Percentiles rank a stretch among this genome's conserved stretches.
Evolutionary conservation across 306 rosid species (phyloP).

Genomic region (Comarum palustre): DNA sequence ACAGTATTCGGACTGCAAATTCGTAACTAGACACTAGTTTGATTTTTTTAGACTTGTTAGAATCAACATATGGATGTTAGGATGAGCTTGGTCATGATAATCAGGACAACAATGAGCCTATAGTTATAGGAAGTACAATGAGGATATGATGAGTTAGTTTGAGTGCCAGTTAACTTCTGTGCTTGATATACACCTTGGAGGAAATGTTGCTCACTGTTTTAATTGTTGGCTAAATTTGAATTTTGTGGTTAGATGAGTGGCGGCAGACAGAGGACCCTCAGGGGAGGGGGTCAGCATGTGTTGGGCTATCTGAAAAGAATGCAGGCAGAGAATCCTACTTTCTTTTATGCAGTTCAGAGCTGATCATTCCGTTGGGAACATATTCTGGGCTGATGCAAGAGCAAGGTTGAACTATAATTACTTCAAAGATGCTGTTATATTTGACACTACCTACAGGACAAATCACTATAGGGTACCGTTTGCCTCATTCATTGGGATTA

Average conservation of each 20-base stretch:
- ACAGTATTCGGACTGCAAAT: background rate
- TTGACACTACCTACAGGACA: constrained; percentile 62
- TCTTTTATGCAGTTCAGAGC: constrained; percentile 65
- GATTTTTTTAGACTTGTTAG: background rate
- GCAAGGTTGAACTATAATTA: constrained; percentile 62
- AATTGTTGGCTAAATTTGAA: constrained; percentile 14
- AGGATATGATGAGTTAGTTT: background rate
- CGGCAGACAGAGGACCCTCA: constrained; percentile 57
- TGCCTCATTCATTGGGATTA: constrained; percentile 65
- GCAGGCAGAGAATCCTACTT: constrained; percentile 77
- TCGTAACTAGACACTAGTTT: no score
- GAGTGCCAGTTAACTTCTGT: background rate
- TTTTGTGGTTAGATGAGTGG: constrained; percentile 53
- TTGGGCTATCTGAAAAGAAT: constrained; percentile 75
- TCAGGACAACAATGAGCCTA: background rate
- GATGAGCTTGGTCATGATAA: background rate
- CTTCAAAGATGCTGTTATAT: constrained; percentile 76
- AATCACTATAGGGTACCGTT: constrained; percentile 56
- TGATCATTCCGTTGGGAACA: constrained; percentile 54
- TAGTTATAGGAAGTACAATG: background rate
- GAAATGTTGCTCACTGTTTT: background rate
- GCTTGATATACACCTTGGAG: background rate
- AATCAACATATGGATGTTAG: background rate
- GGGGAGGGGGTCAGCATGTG: constrained; percentile 67
- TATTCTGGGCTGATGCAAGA: constrained; percentile 76